Evolutionary conservation across 2,329 filamentous ascomycete species (phyloP).

Genomic region (Aspergillus latus): DNA sequence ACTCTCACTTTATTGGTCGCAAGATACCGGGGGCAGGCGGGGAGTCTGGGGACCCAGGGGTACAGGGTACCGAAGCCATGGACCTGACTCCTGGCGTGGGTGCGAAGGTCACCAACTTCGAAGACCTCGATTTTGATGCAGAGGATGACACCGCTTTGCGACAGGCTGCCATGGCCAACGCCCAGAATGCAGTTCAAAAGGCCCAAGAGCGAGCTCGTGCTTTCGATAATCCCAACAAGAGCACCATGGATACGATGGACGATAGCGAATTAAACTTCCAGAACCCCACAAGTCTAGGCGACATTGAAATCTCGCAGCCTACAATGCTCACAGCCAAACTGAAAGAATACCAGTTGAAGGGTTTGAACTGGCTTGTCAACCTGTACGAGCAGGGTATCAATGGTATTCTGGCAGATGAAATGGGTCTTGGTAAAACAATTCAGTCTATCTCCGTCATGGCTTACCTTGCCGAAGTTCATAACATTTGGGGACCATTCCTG

Average conservation of each 20-base stretch:
- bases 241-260: slow-evolving; percentile 71
- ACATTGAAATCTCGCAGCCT: slow-evolving; percentile 90
- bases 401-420: slow-evolving; percentile 96
- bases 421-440: slow-evolving; percentile 98
- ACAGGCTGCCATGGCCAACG: slow-evolving; percentile 88
- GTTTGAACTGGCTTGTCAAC: slow-evolving; percentile 98
- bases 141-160: slow-evolving; percentile 82
- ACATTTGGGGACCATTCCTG: slow-evolving; percentile 96
- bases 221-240: slow-evolving; percentile 81
- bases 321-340: slow-evolving; percentile 90
- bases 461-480: slow-evolving; percentile 93
- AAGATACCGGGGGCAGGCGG: slow-evolving; percentile 98
- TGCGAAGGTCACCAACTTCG: slow-evolving; percentile 84
- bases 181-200: slow-evolving; percentile 91
- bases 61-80: slow-evolving; percentile 56
- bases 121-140: slow-evolving; percentile 92
- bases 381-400: slow-evolving; percentile 99
- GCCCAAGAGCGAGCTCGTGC: slow-evolving; percentile 89
- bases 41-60: slow-evolving; percentile 80
- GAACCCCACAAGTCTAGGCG: slow-evolving; percentile 91
- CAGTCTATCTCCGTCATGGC: slow-evolving; percentile 99
- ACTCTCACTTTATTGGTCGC: slow-evolving; percentile 98
- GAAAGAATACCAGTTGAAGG: slow-evolving; percentile 98
- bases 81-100: slow-evolving; percentile 53
- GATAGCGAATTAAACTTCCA: slow-evolving; percentile 99